These are phyloP conservation scores for Rugonectria rugulosa DNA, from an alignment of 2,329 filamentous ascomycete genomes.

Conservation along the genomic window DNA sequence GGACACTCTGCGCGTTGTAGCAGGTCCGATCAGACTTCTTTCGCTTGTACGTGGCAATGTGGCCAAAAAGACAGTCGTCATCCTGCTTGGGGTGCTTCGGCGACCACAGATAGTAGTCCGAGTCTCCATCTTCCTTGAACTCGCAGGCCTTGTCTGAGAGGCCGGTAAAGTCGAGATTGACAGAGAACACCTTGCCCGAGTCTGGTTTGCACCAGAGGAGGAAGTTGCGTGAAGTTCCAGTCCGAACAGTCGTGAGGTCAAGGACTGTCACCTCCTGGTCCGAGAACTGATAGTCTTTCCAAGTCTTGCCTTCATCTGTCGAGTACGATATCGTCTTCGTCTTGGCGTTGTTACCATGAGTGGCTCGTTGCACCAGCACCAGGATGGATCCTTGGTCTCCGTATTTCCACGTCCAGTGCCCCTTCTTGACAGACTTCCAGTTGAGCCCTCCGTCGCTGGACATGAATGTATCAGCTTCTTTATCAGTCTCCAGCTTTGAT, in stretches of 20 bases:
- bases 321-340: constrained; percentile 78
- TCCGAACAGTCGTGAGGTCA: constrained; percentile 87
- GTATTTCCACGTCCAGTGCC: constrained; percentile 90
- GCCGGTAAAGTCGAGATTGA: constrained; percentile 90
- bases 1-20: constrained; percentile 79
- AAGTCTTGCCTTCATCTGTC: constrained; percentile 80
- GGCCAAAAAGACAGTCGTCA: constrained; percentile 89
- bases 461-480: constrained; percentile 88
- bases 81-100: constrained; percentile 82
- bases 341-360: constrained; percentile 71
- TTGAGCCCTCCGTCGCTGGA: constrained; percentile 88
- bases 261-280: constrained; percentile 74
- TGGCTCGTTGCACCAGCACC: constrained; percentile 79
- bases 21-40: constrained; percentile 83
- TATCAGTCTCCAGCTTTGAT: constrained; percentile 66
- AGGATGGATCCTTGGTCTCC: constrained; percentile 95
- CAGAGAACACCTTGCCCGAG: constrained; percentile 68
- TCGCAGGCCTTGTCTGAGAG: constrained; percentile 78
- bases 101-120: constrained; percentile 86
- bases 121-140: constrained; percentile 64
- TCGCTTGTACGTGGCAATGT: constrained; percentile 86
- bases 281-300: constrained; percentile 78
- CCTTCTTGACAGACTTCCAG: constrained; percentile 88
- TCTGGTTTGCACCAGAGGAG: constrained; percentile 79
- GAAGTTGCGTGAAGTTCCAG: constrained; percentile 90